phyloP scores from a whole-genome alignment of 441 rosid species.

The Biscutella auriculata region DNA sequence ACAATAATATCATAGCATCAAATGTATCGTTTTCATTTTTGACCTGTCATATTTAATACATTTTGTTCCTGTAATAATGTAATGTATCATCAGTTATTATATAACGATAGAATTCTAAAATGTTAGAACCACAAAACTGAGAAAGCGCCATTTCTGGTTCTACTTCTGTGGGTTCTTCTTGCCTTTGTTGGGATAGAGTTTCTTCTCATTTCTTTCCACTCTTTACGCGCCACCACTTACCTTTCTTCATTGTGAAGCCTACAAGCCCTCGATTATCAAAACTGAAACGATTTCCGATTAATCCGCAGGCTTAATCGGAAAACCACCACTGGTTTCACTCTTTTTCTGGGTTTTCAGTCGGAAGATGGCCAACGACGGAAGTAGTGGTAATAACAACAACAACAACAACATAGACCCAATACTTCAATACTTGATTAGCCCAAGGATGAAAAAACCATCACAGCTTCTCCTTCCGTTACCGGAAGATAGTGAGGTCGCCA shows the following conservation, averaged over 20 bases:
- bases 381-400: not conserved
- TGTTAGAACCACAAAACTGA: conserved; percentile 17
- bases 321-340: not conserved
- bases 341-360: not conserved
- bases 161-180: not conserved
- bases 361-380: conserved; percentile 4
- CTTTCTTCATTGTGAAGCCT: not conserved
- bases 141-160: conserved; percentile 19
- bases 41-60: not conserved
- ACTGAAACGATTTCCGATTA: not conserved
- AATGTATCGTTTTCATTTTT: not conserved
- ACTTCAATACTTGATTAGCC: conserved; percentile 10
- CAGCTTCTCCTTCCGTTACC: conserved; percentile 51
- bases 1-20: not conserved
- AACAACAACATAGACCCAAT: conserved; percentile 9
- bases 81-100: not conserved
- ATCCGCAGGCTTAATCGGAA: not conserved
- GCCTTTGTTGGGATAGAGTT: not conserved
- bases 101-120: not conserved
- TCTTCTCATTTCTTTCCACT: conserved; percentile 5
- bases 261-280: not conserved
- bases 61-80: too few species aligned
- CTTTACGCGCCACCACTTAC: conserved; percentile 12
- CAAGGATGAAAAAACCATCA: conserved; percentile 11
- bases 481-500: conserved; percentile 47